Percentiles rank a stretch among this genome's conserved stretches.
phyloP scores from a whole-genome alignment of 2,329 filamentous ascomycete species.

The Xylaria sp. region DNA sequence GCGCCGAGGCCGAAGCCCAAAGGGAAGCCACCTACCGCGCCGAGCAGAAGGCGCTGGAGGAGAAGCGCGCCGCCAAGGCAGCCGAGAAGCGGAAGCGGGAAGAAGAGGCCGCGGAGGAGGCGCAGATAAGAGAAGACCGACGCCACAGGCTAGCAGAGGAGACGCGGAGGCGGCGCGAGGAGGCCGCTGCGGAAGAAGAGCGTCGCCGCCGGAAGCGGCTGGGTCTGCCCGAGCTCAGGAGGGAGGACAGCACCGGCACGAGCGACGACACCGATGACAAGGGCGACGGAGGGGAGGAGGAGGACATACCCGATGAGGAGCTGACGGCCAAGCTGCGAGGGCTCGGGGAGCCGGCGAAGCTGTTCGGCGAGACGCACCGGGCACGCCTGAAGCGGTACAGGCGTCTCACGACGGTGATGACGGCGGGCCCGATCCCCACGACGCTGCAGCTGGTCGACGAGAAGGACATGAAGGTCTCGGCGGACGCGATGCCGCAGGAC shows the following conservation, averaged over 20 bases:
- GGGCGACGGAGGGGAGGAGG: no score
- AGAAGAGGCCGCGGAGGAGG: conserved; percentile 80
- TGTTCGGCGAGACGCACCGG: conserved; percentile 85
- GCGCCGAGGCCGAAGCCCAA: conserved; percentile 85
- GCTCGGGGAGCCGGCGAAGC: conserved; percentile 74
- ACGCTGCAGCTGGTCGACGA: conserved; percentile 82
- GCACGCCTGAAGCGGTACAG: conserved; percentile 76
- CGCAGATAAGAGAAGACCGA: conserved; percentile 81
- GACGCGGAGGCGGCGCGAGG: conserved; percentile 73
- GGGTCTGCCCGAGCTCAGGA: conserved; percentile 75
- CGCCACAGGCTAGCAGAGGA: conserved; percentile 83
- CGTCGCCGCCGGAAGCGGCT: conserved; percentile 76
- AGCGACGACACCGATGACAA: conserved; percentile 56
- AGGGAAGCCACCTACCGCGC: conserved; percentile 82
- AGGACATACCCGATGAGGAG: conserved; percentile 77
- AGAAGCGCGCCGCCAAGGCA: conserved; percentile 74
- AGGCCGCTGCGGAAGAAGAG: conserved; percentile 79
- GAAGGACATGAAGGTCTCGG: conserved; percentile 85
- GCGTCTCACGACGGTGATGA: conserved; percentile 70
- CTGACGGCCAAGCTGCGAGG: conserved; percentile 74
- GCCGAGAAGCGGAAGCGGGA: conserved; percentile 88
- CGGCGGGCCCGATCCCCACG: conserved; percentile 85
- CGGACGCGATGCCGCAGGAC: conserved; percentile 69
- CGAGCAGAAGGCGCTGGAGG: conserved; percentile 80
- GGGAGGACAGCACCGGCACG: conserved; percentile 54